These are phyloP conservation scores for Ophiobolus disseminans DNA, from an alignment of 2,329 filamentous ascomycete species.

Conservation along the genomic window DNA sequence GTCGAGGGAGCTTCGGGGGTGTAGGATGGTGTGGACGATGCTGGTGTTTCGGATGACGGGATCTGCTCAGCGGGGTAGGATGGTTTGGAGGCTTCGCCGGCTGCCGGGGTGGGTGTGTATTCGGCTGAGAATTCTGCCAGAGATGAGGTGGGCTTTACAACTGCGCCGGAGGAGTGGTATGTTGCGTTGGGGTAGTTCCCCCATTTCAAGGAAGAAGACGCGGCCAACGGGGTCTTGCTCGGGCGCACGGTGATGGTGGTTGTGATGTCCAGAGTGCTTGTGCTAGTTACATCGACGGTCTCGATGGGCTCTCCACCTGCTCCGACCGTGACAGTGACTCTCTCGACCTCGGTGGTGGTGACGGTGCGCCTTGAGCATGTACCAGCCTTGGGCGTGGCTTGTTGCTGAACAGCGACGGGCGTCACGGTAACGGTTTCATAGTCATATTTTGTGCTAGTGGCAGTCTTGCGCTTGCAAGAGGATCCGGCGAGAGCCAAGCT, in stretches of 20 bases:
- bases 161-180: slow-evolving; percentile 12
- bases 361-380: slow-evolving; percentile 17
- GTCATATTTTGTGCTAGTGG: slow-evolving; percentile 21
- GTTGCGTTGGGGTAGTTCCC: slow-evolving; percentile 22
- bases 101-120: slow-evolving; percentile 7
- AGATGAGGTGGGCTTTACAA: background rate
- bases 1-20: slow-evolving; percentile 1
- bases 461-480: slow-evolving; percentile 25
- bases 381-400: slow-evolving; percentile 1
- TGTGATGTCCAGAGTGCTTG: slow-evolving; percentile 18
- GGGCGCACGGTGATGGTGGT: slow-evolving; percentile 26
- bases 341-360: slow-evolving; percentile 22
- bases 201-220: slow-evolving; percentile 13
- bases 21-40: slow-evolving; percentile 1
- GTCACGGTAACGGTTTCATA: slow-evolving; percentile 22
- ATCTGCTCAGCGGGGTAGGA: slow-evolving; percentile 12
- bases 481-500: slow-evolving; percentile 35
- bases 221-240: slow-evolving; percentile 6
- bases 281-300: slow-evolving; percentile 21
- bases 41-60: slow-evolving; percentile 13
- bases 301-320: slow-evolving; percentile 11
- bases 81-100: background rate
- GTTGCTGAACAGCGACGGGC: background rate
- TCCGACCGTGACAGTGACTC: slow-evolving; percentile 25
- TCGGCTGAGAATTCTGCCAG: slow-evolving; percentile 2